A percentile compares a stretch with the other conserved stretches of the same genome.
Evolutionary conservation across 768 basidiomycete genomes (phyloP).

Genomic region (Tricholoma bakamatsutake): DNA sequence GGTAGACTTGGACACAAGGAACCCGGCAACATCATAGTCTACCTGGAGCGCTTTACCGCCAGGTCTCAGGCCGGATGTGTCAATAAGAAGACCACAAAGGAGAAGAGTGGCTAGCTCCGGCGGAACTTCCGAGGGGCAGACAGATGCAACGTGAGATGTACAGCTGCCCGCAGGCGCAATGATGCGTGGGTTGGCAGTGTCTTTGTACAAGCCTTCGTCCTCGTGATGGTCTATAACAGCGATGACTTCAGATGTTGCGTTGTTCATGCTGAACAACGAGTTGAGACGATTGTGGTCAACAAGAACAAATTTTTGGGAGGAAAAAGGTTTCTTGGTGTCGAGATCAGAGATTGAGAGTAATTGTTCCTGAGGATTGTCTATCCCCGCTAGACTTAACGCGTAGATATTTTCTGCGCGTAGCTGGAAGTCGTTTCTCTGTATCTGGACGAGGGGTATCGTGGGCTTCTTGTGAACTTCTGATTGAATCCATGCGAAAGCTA

Average conservation of each 20-base stretch:
- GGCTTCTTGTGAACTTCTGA: constrained; percentile 48
- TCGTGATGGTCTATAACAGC: constrained; percentile 89
- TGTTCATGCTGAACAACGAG: constrained; percentile 32
- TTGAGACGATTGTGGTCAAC: constrained; percentile 87
- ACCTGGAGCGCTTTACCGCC: constrained; percentile 69
- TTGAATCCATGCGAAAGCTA: constrained; percentile 77
- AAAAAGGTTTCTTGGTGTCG: constrained; percentile 37
- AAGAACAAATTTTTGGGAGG: constrained; percentile 61
- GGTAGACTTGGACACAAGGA: constrained; percentile 57
- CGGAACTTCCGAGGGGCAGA: constrained; percentile 39
- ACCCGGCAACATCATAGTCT: constrained; percentile 60
- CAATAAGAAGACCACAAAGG: constrained; percentile 76
- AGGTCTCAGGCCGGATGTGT: constrained; percentile 73
- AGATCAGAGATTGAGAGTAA: constrained; percentile 70
- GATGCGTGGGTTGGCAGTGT: constrained; percentile 59
- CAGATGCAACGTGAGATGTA: constrained; percentile 48
- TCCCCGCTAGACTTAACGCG: constrained; percentile 57
- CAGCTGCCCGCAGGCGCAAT: constrained; percentile 75
- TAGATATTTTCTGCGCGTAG: constrained; percentile 86
- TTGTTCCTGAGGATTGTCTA: constrained; percentile 43
- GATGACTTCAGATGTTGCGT: constrained; percentile 47
- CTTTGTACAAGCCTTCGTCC: constrained; percentile 68
- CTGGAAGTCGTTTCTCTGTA: constrained; percentile 56
- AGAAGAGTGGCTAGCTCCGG: constrained; percentile 72
- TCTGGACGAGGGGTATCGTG: constrained; percentile 70